Conservation (phyloP, 108 stramenopile genomes). For the Fistulifera pelliculosa region DNA sequence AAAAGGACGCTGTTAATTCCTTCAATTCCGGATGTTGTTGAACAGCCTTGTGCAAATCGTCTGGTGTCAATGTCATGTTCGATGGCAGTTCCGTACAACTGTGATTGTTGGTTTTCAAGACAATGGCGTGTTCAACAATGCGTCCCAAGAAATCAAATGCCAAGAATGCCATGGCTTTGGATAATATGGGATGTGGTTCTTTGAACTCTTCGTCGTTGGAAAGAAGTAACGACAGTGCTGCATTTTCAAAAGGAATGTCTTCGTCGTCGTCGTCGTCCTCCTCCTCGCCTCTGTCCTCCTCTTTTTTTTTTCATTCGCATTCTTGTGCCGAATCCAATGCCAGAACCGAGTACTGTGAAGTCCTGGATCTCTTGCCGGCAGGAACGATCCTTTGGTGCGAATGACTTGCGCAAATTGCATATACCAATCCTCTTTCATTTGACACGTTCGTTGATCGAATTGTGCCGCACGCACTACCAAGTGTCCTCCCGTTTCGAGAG, state of each 20-base stretch:
- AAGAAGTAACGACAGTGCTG: no score
- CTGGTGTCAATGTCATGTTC: conserved; percentile 38
- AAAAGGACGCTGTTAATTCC: no score
- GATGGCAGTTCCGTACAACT: conserved; percentile 29
- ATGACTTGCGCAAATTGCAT: conserved; percentile 46
- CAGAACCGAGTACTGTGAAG: conserved; percentile 42
- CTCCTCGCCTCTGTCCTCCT: no score
- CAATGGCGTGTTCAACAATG: conserved; percentile 68
- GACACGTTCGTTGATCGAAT: conserved; percentile 70
- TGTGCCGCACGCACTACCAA: conserved; percentile 46
- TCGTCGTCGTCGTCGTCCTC: no score
- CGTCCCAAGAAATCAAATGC: conserved; percentile 74
- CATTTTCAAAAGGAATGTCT: no score
- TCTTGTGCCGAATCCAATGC: conserved; percentile 82
- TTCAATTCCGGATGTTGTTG: conserved; percentile 23
- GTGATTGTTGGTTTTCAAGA: conserved; percentile 12
- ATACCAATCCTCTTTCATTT: conserved; percentile 63
- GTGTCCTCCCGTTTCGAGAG: conserved; percentile 36
- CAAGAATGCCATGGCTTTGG: conserved; percentile 69
- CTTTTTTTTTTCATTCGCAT: no score
- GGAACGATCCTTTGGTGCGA: conserved; percentile 54
- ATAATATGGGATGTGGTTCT: conserved; percentile 48
- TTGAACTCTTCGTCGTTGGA: no score
- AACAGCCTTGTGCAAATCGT: conserved; percentile 46
- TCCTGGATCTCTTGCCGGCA: conserved; percentile 29